These are phyloP conservation scores for Monosiga brevicollis DNA, from an alignment of 78 protist genomes.

Conservation along the genomic window DNA sequence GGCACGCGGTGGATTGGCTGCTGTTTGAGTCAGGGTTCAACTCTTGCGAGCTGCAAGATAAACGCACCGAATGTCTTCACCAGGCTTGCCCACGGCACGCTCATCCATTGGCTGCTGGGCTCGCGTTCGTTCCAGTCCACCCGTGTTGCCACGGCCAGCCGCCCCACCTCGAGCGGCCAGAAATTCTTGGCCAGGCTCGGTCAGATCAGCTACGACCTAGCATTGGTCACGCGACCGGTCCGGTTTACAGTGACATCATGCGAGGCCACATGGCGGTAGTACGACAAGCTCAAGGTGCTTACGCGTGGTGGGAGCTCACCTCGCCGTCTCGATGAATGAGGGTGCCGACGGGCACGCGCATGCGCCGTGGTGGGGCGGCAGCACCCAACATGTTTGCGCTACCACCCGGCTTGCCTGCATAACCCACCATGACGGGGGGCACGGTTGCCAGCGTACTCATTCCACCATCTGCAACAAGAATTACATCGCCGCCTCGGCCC, in stretches of 20 bases:
- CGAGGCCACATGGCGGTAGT: not conserved
- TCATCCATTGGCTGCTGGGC: not conserved
- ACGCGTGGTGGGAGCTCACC: too few relatives aligned
- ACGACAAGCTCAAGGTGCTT: not conserved
- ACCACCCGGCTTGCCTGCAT: too few relatives aligned
- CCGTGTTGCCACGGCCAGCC: not conserved
- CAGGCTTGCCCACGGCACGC: not conserved
- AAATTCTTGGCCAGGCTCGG: not conserved
- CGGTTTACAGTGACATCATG: not conserved
- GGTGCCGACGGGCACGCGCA: not conserved
- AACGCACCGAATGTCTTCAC: not conserved
- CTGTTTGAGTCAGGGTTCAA: not conserved
- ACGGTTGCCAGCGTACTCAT: too few relatives aligned
- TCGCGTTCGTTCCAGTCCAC: too few relatives aligned
- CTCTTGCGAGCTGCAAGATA: not conserved
- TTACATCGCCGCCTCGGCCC: constrained; percentile 13
- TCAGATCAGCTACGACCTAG: not conserved
- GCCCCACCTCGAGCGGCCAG: not conserved
- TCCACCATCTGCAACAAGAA: not conserved
- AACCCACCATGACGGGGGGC: too few relatives aligned
- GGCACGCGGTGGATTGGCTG: not conserved
- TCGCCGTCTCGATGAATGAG: too few relatives aligned
- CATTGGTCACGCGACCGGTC: not conserved
- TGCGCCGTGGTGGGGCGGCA: too few relatives aligned
- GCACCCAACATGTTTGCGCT: too few relatives aligned